Base-by-base conservation (phyloP, 768 basidiomycete species). In the Russula brevipes region DNA sequence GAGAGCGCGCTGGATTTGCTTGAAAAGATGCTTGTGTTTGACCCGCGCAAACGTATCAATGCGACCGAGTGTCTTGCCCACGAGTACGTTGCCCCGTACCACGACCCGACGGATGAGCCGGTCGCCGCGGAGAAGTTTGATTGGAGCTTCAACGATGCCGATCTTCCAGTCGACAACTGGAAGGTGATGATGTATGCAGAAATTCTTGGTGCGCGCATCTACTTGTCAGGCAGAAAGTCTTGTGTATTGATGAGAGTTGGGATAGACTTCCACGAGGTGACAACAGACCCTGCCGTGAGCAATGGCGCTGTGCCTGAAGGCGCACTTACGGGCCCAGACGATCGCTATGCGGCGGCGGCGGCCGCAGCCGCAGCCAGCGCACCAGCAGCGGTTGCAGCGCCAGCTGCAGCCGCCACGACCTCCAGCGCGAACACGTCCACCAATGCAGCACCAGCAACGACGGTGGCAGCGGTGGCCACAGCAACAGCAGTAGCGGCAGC, bases 181-280 rank as follows among this genome's bases (percentile, higher is more conserved):
- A 98, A 98, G 77, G 96, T 97, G 72, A 99, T 99, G 97, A 99
- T 99, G 96, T 98, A 98, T 80, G 90, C 88, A 70, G 96, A 99
- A 76, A 98, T 98, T 67, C 80, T 98, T 12, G 94, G 94, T 94
- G 70, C 66, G 87, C 76, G 4, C 31, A 17, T 31, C 14, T 49
- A 47, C 46, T 17, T 36, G 31, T 17, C 9, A 9, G 31, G 14
- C 33, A 5, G 24, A 16, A 31, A 11, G 19, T 42, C 17, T 60
- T 38, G 5, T 19, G 12, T 49, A 30, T 7, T 33, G 24, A 59
- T 42, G 51, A 5, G 50, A n/a, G 9, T 31, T 14, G 46, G 49
- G 42, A 46, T 59, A 91, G 89, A 91, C 70, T 91, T 91, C 81
- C 89, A 91, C 70, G 88, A 90, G 76, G 86, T 88, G 46, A 83